Evolutionary conservation across 306 rosid species (phyloP).

Genomic region (Prunus dulcis): DNA sequence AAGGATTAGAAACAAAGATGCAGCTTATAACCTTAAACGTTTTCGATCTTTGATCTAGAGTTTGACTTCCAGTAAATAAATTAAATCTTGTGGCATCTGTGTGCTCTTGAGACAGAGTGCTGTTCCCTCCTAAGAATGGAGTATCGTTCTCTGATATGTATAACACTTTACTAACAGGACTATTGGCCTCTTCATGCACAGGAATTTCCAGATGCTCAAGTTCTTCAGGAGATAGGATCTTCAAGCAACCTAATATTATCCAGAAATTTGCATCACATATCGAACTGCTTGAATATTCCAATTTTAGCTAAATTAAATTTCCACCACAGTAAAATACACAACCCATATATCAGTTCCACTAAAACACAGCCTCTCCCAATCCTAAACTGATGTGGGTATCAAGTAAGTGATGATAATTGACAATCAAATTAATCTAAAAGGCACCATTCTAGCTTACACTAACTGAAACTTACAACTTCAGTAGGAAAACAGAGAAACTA

Average conservation of each 20-base stretch:
- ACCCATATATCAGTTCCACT: background rate
- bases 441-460: background rate
- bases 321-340: background rate
- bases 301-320: background rate
- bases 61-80: conserved; percentile 87
- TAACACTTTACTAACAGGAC: conserved; percentile 43
- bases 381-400: background rate
- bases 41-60: conserved; percentile 59
- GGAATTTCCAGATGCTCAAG: conserved; percentile 77
- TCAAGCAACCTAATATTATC: conserved; percentile 71
- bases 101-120: conserved; percentile 36
- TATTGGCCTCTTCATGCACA: conserved; percentile 29
- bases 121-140: conserved; percentile 37
- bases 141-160: conserved; percentile 48
- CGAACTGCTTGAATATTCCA: background rate
- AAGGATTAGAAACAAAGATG: conserved; percentile 19
- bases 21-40: conserved; percentile 71
- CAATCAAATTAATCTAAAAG: background rate
- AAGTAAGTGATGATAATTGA: too few relatives aligned
- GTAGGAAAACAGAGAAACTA: background rate
- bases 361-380: background rate
- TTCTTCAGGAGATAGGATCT: conserved; percentile 70
- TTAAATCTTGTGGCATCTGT: conserved; percentile 54
- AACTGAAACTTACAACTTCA: background rate
- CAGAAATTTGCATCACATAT: conserved; percentile 19